phyloP scores from a whole-genome alignment of 192 early-diverging fungal species.

The Podila horticola region DNA sequence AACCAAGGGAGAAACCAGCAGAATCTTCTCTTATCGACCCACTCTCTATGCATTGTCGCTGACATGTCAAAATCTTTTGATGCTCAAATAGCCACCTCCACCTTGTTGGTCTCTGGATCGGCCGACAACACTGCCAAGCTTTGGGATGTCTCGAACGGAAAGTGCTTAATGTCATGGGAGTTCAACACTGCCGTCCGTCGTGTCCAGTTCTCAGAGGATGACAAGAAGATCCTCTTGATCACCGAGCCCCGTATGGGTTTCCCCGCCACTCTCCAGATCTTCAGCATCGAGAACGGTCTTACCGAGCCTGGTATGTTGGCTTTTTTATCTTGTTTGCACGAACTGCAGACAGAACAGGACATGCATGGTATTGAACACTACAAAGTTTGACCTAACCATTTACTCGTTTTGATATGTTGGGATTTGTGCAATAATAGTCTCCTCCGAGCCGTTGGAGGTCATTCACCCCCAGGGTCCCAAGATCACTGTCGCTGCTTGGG shows the following conservation, averaged over 20 bases:
- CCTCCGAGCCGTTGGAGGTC: conserved; percentile 77
- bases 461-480: conserved; percentile 83
- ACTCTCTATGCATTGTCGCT: not conserved
- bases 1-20: too few relatives aligned
- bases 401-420: too few relatives aligned
- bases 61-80: not conserved
- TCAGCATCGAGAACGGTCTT: conserved; percentile 73
- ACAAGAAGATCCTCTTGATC: conserved; percentile 86
- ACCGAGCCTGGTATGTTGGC: conserved; percentile 63
- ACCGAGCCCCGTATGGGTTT: conserved; percentile 98
- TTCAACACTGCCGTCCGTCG: conserved; percentile 90
- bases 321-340: too few relatives aligned
- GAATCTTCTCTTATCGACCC: not conserved
- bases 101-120: conserved; percentile 85
- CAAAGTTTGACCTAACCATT: not conserved
- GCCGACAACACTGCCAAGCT: conserved; percentile 93
- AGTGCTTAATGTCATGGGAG: conserved; percentile 92
- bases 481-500: conserved; percentile 94
- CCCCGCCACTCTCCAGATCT: conserved; percentile 85
- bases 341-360: not conserved
- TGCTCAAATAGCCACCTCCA: conserved; percentile 66
- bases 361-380: not conserved
- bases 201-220: conserved; percentile 92
- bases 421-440: conserved; percentile 59
- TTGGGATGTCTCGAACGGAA: conserved; percentile 94